These are phyloP conservation scores for Pouteria glomerata DNA, from an alignment of 148 eudicot species.

Conservation along the genomic window DNA sequence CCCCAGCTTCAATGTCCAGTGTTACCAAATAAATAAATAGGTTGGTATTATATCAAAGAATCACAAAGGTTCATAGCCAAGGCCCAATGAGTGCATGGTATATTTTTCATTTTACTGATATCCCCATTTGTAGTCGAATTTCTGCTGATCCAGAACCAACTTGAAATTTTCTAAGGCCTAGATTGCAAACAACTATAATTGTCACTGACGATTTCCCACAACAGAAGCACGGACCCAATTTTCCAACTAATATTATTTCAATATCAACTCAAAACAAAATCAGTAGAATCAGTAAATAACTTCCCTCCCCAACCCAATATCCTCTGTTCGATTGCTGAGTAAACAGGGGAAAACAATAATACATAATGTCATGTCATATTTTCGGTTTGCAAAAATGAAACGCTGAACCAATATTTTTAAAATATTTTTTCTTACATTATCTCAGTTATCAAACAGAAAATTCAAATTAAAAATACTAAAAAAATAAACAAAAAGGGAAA, in stretches of 20 bases:
- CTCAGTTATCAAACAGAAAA: not conserved
- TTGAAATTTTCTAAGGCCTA: not conserved
- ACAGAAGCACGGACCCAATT: not conserved
- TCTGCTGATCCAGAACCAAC: conserved; percentile 1
- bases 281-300: not conserved
- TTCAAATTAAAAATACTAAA: no score
- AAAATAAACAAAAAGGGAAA: not conserved
- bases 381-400: not conserved
- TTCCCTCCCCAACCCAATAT: not conserved
- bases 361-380: not conserved
- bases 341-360: not conserved
- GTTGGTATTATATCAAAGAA: no score
- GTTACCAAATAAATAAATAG: no score
- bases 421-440: not conserved
- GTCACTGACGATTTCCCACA: not conserved
- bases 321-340: not conserved
- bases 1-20: no score
- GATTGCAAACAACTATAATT: not conserved
- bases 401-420: not conserved
- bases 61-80: no score
- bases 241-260: not conserved
- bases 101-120: not conserved
- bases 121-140: not conserved
- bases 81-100: no score
- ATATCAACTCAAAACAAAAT: not conserved